These are phyloP conservation scores for Populus tomentosa DNA, from an alignment of 441 rosid species.

Conservation along the genomic window DNA sequence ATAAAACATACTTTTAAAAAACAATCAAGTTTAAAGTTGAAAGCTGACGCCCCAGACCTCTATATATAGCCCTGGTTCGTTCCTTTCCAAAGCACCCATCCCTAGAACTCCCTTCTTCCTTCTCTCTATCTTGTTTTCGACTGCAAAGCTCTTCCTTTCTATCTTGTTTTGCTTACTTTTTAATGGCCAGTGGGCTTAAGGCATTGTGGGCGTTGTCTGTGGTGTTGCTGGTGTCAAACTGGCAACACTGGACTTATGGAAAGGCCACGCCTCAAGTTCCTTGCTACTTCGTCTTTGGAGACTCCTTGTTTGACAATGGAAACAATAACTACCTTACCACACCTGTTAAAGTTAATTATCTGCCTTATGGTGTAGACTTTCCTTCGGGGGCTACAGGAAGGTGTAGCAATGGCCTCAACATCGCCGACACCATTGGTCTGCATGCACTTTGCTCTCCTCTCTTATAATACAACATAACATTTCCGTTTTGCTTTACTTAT, in stretches of 20 bases:
- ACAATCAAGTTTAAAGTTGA: neutral
- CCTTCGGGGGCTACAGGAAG: neutral
- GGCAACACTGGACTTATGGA: neutral
- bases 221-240: neutral
- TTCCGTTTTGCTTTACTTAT: neutral
- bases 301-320: neutral
- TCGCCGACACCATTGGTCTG: neutral
- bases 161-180: neutral
- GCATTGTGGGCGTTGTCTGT: neutral
- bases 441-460: neutral
- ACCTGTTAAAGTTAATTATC: neutral
- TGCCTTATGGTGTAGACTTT: neutral
- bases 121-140: neutral
- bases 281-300: neutral
- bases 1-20: too few relatives aligned
- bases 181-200: neutral
- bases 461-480: neutral
- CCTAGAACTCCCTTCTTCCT: neutral
- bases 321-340: neutral
- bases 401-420: neutral
- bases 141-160: neutral
- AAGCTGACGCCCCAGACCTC: neutral
- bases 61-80: neutral
- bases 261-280: neutral
- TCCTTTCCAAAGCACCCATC: neutral